phyloP scores from a whole-genome alignment of 257 asterid genomes.

The Verbena officinalis region DNA sequence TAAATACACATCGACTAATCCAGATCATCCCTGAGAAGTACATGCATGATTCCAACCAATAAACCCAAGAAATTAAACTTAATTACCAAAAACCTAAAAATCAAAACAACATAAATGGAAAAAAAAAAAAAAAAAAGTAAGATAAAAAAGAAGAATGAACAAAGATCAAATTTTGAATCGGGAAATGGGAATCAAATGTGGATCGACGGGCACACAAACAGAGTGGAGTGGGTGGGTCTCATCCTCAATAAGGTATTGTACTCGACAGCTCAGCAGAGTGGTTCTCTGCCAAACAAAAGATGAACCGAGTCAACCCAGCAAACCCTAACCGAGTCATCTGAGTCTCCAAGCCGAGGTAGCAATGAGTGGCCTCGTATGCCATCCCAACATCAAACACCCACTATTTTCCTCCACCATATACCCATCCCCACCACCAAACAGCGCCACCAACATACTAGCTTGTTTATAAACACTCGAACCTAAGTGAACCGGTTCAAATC shows the following conservation, averaged over 20 bases:
- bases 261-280: constrained; percentile 21
- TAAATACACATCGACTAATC: constrained; percentile 39
- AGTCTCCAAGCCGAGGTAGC: constrained; percentile 80
- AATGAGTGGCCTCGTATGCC: constrained; percentile 80
- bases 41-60: constrained; percentile 46
- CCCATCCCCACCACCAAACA: constrained; percentile 77
- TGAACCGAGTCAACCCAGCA: constrained; percentile 18
- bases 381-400: constrained; percentile 78
- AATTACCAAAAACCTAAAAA: constrained; percentile 14
- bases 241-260: constrained; percentile 27
- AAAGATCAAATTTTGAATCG: not conserved
- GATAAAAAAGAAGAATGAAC: constrained; percentile 6
- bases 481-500: constrained; percentile 56
- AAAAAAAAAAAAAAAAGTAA: not conserved
- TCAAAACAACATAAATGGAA: too few species aligned
- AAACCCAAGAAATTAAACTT: constrained; percentile 16
- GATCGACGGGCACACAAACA: constrained; percentile 29
- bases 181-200: not conserved
- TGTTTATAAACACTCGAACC: constrained; percentile 76
- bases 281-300: constrained; percentile 1
- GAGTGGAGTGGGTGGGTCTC: constrained; percentile 41
- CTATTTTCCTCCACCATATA: constrained; percentile 67
- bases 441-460: constrained; percentile 64
- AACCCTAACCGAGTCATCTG: constrained; percentile 20
- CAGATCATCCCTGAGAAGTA: constrained; percentile 40